Evolutionary conservation across 2,329 filamentous ascomycete species (phyloP), one percentile per base, ranked within the genome.

Genomic region (Clarireedia paspali): DNA sequence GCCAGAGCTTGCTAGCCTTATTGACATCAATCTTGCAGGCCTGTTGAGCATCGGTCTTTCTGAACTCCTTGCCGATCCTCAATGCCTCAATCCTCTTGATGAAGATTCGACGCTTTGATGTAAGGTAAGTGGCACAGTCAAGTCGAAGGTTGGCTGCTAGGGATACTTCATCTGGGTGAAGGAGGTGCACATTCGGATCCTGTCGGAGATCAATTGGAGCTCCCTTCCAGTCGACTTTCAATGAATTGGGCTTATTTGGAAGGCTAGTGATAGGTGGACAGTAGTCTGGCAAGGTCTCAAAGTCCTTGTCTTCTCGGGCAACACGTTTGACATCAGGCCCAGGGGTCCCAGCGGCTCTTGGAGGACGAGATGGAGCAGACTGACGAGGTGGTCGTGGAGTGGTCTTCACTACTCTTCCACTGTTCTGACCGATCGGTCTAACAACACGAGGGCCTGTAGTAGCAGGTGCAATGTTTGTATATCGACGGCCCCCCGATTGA

Each of bases 1-100:
- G 85, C 88, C 90, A 96, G 47, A 97, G 77, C 71, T 92, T 92
- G 62, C 89, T 95, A 3, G 91, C 90, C 76, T 96, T 97, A 77
- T 96, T 96, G 70, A 97, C 92, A 66, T 97, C 92, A 61, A 96
- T 96, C 76, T 95, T 95, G 79, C 90, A 95, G n/a, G 89, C 90
- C 70, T 95, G 89, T 71, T 97, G 92, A 5, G 91, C 90, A 69
- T 96, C 89, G 1, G 92, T 97, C 80, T 96, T 96, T 70, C 89
- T 85, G 71, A 96, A 96, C 66, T 91, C 88, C 72, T 95, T 94
- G 68, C 81, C 80, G 38, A 82, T 83, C 55, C 75, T 72, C 39
- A 83, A 74, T 2, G 84, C 81, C 50, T 87, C 81, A 36, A 92
- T 80, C 42, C 89, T 83, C 50, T 84, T 83, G 54, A 86, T 77